Conservation (phyloP, 2,329 filamentous ascomycete genomes). For the Lasiodiplodia gonubiensis region DNA sequence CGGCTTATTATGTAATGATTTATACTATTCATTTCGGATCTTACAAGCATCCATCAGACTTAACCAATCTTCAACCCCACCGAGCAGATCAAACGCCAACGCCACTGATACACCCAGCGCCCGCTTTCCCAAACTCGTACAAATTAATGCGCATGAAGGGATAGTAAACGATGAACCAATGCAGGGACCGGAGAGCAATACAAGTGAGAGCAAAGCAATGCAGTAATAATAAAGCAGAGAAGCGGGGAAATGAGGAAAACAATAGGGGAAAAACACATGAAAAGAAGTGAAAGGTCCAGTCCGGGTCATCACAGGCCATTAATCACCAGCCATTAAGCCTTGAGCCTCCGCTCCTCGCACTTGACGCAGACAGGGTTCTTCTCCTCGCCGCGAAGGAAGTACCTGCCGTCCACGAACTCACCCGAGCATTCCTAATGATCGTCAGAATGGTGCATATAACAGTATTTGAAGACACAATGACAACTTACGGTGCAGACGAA, state of each 20-base stretch:
- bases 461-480: neutral
- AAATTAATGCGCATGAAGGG: neutral
- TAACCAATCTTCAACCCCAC: neutral
- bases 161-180: neutral
- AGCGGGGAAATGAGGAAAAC: neutral
- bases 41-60: neutral
- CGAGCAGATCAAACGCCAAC: neutral
- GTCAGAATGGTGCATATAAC: neutral
- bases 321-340: slow-evolving; percentile 50
- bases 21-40: neutral
- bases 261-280: neutral
- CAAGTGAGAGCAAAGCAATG: neutral
- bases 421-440: slow-evolving; percentile 61
- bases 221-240: slow-evolving; percentile 11
- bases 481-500: slow-evolving; percentile 74
- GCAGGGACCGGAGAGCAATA: neutral
- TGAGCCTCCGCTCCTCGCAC: slow-evolving; percentile 67
- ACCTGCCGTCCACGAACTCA: slow-evolving; percentile 66
- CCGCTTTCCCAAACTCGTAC: neutral
- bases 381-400: slow-evolving; percentile 65
- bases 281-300: neutral
- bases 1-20: neutral
- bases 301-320: neutral
- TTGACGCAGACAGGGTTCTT: slow-evolving; percentile 66
- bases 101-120: neutral